A percentile compares a stretch with the other conserved stretches of the same genome.
Conservation (phyloP, 345 rosid genomes). For the Camelina neglecta region DNA sequence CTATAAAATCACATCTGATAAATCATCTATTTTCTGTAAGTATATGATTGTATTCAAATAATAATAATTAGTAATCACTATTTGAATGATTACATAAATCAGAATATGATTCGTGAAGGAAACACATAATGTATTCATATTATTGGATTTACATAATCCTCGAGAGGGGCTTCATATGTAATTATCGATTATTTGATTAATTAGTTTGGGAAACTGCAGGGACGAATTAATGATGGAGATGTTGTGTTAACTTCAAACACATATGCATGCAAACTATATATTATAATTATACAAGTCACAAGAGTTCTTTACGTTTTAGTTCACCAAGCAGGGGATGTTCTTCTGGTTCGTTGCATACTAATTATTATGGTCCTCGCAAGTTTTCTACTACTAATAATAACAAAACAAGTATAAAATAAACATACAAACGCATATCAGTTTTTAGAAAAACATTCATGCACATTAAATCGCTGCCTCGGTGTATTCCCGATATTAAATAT, state of each 20-base stretch:
- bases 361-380: slow-evolving; percentile 18
- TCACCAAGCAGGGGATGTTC: background rate
- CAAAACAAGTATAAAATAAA: background rate
- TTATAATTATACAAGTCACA: slow-evolving; percentile 19
- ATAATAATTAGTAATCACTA: slow-evolving; percentile 1
- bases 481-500: background rate
- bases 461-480: background rate
- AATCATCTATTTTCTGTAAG: background rate
- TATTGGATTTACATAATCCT: slow-evolving; percentile 2
- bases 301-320: slow-evolving; percentile 26
- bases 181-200: background rate
- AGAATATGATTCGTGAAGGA: slow-evolving; percentile 12
- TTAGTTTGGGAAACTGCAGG: background rate
- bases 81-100: background rate
- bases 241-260: slow-evolving; percentile 32
- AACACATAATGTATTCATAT: background rate
- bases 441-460: slow-evolving; percentile 31
- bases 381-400: slow-evolving; percentile 22
- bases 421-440: background rate
- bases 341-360: slow-evolving; percentile 6
- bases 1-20: too few relatives aligned
- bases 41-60: background rate
- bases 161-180: slow-evolving; percentile 2
- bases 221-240: slow-evolving; percentile 22
- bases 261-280: slow-evolving; percentile 22